Conservation (phyloP, 2,329 filamentous ascomycete species). For the Arthrobotrys iridis region DNA sequence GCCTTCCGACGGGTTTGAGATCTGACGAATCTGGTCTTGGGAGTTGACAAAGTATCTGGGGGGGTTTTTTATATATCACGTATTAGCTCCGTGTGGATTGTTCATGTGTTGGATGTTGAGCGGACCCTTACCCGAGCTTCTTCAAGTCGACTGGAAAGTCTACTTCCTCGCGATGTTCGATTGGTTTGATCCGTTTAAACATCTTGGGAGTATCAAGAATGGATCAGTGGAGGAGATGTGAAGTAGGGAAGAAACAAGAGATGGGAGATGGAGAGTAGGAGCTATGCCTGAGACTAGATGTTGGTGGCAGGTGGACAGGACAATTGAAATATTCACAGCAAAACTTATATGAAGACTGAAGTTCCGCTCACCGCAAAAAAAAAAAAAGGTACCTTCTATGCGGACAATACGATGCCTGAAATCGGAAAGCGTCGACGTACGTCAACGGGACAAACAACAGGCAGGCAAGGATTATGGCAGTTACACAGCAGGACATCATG, state of each 20-base stretch:
- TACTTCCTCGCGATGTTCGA: conserved; percentile 77
- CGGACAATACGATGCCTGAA: conserved; percentile 28
- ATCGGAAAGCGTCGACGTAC: not conserved
- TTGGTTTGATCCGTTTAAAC: conserved; percentile 73
- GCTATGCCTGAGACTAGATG: not conserved
- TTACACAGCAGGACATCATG: conserved; percentile 27
- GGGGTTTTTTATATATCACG: conserved; percentile 65
- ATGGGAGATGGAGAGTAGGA: not conserved
- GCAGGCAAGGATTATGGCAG: conserved; percentile 1
- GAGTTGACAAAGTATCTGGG: conserved; percentile 85
- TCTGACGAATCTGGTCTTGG: conserved; percentile 77
- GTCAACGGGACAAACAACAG: not conserved
- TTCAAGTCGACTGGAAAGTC: conserved; percentile 73
- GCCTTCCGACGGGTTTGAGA: conserved; percentile 72
- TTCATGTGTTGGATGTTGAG: conserved; percentile 13
- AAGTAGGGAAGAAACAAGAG: not conserved
- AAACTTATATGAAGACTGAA: not conserved
- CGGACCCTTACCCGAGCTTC: conserved; percentile 73
- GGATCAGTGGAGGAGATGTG: not conserved
- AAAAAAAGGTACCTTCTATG: not conserved
- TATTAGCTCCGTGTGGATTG: not conserved
- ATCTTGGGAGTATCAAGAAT: conserved; percentile 66
- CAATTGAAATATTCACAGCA: not conserved
- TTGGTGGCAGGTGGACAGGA: not conserved
- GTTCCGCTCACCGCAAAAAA: conserved; percentile 11